Percentiles rank a stretch among this genome's conserved stretches.
Evolutionary conservation across 805 yeast genomes (phyloP).

Genomic region (Hanseniaspora vineae): DNA sequence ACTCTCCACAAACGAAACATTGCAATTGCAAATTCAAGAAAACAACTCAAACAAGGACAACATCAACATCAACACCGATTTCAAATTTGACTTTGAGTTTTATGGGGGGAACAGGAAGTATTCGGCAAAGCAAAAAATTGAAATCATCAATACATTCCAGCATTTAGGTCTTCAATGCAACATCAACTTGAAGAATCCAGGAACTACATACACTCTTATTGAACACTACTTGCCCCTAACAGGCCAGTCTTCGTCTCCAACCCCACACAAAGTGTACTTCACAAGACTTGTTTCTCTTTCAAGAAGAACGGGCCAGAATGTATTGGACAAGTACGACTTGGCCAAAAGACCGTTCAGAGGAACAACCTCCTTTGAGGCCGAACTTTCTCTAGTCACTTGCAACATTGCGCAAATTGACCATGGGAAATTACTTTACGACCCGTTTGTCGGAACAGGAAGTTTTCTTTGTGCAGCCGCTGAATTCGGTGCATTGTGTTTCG

Average conservation of each 20-base stretch:
- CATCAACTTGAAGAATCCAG: conserved; percentile 66
- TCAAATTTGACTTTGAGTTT: conserved; percentile 79
- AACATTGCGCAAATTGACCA: conserved; percentile 66
- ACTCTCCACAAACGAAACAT: conserved; percentile 14
- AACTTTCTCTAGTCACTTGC: conserved; percentile 73
- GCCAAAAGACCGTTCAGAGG: conserved; percentile 81
- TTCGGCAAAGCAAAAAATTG: conserved; percentile 31
- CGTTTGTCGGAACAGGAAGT: conserved; percentile 95
- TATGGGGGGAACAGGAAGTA: conserved; percentile 52
- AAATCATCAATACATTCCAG: conserved; percentile 56
- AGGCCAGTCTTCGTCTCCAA: conserved; percentile 28
- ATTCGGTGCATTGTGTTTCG: conserved; percentile 68
- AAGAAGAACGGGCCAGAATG: conserved; percentile 41
- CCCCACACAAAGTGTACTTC: conserved; percentile 52
- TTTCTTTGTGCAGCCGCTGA: conserved; percentile 71
- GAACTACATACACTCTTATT: conserved; percentile 53
- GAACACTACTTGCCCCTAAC: conserved; percentile 55
- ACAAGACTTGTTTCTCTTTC: conserved; percentile 58
- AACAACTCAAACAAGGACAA: neutral
- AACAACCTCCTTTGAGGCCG: conserved; percentile 95
- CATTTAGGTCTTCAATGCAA: conserved; percentile 67
- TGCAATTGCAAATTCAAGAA: conserved; percentile 6
- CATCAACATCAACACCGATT: conserved; percentile 29
- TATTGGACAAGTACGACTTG: conserved; percentile 65
- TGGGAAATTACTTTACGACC: conserved; percentile 71